Conservation (phyloP, 441 rosid species). For the Croton laevigatus region DNA sequence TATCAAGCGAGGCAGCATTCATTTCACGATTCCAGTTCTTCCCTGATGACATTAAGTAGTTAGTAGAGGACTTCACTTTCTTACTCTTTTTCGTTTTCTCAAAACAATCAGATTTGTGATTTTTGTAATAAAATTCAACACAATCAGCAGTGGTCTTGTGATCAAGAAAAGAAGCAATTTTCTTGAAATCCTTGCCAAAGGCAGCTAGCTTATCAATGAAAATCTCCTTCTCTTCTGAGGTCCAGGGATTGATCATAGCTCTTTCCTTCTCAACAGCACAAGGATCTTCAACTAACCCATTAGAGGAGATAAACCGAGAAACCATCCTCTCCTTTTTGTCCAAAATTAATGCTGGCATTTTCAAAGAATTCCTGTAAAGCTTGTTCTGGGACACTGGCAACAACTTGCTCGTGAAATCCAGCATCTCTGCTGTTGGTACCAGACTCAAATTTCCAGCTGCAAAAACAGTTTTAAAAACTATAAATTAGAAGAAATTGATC, state of each 20-base stretch:
- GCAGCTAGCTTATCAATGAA: constrained; percentile 74
- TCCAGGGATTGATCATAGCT: constrained; percentile 89
- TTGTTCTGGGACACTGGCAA: constrained; percentile 47
- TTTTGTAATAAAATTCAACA: constrained; percentile 94
- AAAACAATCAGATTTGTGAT: constrained; percentile 92
- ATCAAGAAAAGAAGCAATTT: constrained; percentile 80
- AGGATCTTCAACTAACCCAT: constrained; percentile 95
- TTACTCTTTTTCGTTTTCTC: constrained; percentile 77
- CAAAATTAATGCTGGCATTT: constrained; percentile 86
- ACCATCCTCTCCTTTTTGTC: constrained; percentile 67
- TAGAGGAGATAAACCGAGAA: constrained; percentile 67
- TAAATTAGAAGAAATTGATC: background rate
- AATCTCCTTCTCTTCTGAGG: constrained; percentile 66
- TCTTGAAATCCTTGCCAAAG: constrained; percentile 84
- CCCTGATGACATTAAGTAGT: constrained; percentile 64
- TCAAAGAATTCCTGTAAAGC: constrained; percentile 57
- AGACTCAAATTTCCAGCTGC: constrained; percentile 59
- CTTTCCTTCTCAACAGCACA: constrained; percentile 85
- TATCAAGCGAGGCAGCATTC: constrained; percentile 74
- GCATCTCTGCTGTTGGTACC: constrained; percentile 48
- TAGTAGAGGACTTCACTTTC: constrained; percentile 56
- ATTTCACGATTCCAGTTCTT: constrained; percentile 70
- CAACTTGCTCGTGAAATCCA: constrained; percentile 55
- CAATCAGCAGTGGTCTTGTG: constrained; percentile 98
- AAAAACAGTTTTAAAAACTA: constrained; percentile 2